Conservation (phyloP, 371 early-diverging fungal genomes). For the Lichtheimia corymbifera region DNA sequence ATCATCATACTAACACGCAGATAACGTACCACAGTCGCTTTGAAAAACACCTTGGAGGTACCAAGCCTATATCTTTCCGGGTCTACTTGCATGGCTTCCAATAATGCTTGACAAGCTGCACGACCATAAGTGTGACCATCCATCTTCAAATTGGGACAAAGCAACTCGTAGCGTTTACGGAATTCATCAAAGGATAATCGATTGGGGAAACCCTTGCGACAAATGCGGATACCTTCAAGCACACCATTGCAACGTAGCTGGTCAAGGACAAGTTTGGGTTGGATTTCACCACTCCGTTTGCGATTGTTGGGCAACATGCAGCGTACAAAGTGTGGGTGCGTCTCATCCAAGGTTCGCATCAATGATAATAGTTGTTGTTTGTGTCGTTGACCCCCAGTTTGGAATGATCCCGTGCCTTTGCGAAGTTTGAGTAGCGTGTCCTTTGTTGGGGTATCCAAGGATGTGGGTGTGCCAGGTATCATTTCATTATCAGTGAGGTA, state of each 20-base stretch:
- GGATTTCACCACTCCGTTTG: conserved; percentile 85
- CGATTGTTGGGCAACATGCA: conserved; percentile 99
- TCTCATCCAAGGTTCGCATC: conserved; percentile 90
- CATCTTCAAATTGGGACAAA: conserved; percentile 52
- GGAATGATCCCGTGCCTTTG: conserved; percentile 79
- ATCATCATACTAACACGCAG: neutral
- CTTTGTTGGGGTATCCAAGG: neutral
- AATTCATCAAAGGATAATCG: conserved; percentile 95
- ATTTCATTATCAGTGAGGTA: conserved; percentile 67
- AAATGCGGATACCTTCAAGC: conserved; percentile 99
- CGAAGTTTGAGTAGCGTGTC: conserved; percentile 32
- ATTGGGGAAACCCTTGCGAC: conserved; percentile 98
- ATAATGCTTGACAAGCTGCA: conserved; percentile 75
- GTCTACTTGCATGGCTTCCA: conserved; percentile 77
- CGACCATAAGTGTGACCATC: conserved; percentile 72
- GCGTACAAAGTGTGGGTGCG: conserved; percentile 99
- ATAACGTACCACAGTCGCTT: conserved; percentile 87
- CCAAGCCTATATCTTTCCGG: conserved; percentile 89
- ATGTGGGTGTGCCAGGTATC: neutral
- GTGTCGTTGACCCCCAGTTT: conserved; percentile 97
- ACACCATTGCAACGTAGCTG: conserved; percentile 99
- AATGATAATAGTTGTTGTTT: conserved; percentile 92
- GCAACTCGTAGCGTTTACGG: conserved; percentile 92
- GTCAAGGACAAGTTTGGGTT: conserved; percentile 87
- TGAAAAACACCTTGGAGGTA: conserved; percentile 97